Conservation (phyloP, 306 rosid genomes). For the Senna tora region DNA sequence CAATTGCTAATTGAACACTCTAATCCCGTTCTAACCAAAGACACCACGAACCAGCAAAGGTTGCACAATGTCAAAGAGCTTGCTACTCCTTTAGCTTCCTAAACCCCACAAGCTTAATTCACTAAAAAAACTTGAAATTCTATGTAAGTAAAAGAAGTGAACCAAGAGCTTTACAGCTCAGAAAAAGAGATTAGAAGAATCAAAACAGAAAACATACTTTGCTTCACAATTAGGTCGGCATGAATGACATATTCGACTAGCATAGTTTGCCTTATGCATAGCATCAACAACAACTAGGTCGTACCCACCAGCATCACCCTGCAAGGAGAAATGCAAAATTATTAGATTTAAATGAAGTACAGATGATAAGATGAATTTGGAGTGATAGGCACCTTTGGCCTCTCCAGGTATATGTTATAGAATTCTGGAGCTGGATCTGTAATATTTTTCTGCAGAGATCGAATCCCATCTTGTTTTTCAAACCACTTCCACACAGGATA, state of each 20-base stretch:
- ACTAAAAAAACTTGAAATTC: background rate
- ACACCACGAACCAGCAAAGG: too few relatives aligned
- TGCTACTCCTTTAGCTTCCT: too few relatives aligned
- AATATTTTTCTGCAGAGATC: constrained; percentile 87
- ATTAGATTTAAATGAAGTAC: background rate
- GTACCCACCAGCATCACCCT: constrained; percentile 99
- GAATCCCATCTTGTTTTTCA: constrained; percentile 98
- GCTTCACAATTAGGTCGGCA: constrained; percentile 99
- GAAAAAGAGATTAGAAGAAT: background rate
- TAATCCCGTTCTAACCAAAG: too few relatives aligned
- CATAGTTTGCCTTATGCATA: constrained; percentile 99
- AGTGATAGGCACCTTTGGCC: constrained; percentile 81
- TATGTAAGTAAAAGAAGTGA: background rate
- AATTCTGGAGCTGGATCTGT: constrained; percentile 99
- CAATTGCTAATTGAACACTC: too few relatives aligned
- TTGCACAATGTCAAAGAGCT: too few relatives aligned
- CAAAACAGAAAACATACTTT: constrained; percentile 48
- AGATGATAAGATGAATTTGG: constrained; percentile 5
- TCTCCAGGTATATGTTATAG: constrained; percentile 94
- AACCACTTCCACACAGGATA: constrained; percentile 99
- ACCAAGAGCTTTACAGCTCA: constrained; percentile 21
- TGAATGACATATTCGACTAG: constrained; percentile 98
- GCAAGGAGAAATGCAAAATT: constrained; percentile 40
- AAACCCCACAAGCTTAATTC: too few relatives aligned
- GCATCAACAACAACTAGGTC: constrained; percentile 98